A percentile compares a stretch with the other conserved stretches of the same genome.
Evolutionary conservation across 345 rosid genomes (phyloP).

Genomic region (Moricandia moricandioides): DNA sequence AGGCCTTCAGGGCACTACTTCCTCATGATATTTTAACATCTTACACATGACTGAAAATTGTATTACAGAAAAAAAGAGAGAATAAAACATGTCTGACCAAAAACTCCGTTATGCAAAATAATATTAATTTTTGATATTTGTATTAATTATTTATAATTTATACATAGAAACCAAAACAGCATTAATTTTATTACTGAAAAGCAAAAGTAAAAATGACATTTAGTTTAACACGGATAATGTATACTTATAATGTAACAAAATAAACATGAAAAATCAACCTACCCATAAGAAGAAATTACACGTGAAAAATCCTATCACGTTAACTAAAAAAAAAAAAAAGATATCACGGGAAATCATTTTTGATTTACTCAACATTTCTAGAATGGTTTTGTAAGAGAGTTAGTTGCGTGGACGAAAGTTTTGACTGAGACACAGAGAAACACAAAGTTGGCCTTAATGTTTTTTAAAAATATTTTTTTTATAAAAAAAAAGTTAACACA

Average conservation of each 20-base stretch:
- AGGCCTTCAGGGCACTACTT: no score
- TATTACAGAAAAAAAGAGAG: background rate
- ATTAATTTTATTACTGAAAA: background rate
- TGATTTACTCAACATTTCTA: background rate
- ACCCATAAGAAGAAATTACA: slow-evolving; percentile 7
- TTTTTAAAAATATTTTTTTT: no score
- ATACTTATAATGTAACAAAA: background rate
- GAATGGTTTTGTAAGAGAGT: background rate
- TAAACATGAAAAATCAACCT: slow-evolving; percentile 11
- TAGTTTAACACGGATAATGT: background rate
- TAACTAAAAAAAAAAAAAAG: background rate
- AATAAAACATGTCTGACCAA: background rate
- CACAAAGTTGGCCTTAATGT: no score
- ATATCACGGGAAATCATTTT: slow-evolving; percentile 8
- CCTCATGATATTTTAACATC: background rate
- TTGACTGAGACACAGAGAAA: background rate
- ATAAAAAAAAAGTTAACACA: no score
- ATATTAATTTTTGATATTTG: background rate
- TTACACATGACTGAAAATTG: background rate
- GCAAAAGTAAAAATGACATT: background rate
- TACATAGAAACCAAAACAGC: background rate
- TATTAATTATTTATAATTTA: background rate
- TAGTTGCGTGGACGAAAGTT: background rate
- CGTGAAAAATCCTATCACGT: slow-evolving; percentile 5
- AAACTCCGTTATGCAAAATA: background rate